phyloP scores from a whole-genome alignment of 169 alveolate genomes.

The Plasmodium fragile region DNA sequence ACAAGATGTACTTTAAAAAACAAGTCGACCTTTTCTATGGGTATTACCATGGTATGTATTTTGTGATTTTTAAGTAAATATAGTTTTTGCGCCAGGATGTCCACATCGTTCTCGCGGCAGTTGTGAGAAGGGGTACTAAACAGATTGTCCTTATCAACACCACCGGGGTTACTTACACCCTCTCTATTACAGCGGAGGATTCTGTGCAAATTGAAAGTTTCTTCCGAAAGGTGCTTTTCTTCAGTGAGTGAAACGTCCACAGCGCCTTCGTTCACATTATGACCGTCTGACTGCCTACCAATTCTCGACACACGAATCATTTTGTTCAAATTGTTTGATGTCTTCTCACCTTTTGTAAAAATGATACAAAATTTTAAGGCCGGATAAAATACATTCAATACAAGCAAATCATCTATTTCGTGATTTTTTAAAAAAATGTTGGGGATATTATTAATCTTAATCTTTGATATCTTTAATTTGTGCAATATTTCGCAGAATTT shows the following conservation, averaged over 20 bases:
- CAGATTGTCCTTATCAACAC: not conserved
- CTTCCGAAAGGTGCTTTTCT: not conserved
- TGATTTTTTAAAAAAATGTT: conserved; percentile 67
- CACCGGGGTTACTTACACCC: not conserved
- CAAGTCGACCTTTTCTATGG: conserved; percentile 42
- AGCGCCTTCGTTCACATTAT: not conserved
- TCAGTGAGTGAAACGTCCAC: not conserved
- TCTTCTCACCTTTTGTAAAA: conserved; percentile 32
- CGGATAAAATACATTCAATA: conserved; percentile 67
- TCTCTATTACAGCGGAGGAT: not conserved
- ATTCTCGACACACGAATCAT: not conserved
- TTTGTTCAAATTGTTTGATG: conserved; percentile 8
- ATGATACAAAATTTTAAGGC: conserved; percentile 36
- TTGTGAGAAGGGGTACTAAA: not conserved
- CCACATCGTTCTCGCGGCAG: conserved; percentile 13
- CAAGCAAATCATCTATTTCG: conserved; percentile 53
- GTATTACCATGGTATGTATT: conserved; percentile 67
- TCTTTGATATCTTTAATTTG: conserved; percentile 39
- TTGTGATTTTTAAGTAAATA: conserved; percentile 65
- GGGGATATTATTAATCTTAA: conserved; percentile 37
- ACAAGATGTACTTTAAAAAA: conserved; percentile 39
- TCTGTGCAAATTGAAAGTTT: not conserved
- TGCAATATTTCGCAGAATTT: conserved; percentile 40
- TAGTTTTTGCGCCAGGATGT: conserved; percentile 56
- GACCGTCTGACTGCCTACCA: not conserved